A percentile compares a stretch with the other conserved stretches of the same genome.
These are phyloP conservation scores for Paulownia fortunei DNA, from an alignment of 257 asterid species.

Conservation along the genomic window DNA sequence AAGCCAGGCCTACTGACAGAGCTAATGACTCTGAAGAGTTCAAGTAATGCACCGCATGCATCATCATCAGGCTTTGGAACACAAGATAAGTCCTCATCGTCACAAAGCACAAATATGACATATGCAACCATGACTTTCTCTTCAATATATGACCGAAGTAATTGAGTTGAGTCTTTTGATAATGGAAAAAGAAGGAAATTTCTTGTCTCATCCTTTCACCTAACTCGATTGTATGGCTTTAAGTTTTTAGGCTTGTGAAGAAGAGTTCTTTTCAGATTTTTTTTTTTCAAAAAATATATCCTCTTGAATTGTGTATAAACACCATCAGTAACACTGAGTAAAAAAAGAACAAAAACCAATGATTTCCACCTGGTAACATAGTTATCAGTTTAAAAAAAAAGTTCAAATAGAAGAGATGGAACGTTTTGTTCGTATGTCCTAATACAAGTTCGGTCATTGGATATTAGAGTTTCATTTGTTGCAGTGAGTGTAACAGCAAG, in stretches of 20 bases:
- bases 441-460: too few species aligned
- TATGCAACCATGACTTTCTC: constrained; percentile 66
- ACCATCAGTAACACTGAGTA: background rate
- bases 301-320: background rate
- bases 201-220: background rate
- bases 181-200: background rate
- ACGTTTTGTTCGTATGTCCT: background rate
- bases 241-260: background rate
- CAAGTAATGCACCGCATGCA: constrained; percentile 26
- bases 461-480: too few species aligned
- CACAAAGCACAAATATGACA: constrained; percentile 41
- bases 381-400: background rate
- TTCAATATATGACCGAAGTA: constrained; percentile 62
- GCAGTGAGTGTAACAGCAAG: too few species aligned
- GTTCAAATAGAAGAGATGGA: background rate
- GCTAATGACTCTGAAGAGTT: constrained; percentile 37
- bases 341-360: background rate
- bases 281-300: background rate
- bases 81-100: constrained; percentile 47
- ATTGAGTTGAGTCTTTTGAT: constrained; percentile 29
- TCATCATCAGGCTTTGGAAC: constrained; percentile 39
- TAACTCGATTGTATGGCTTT: background rate
- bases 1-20: constrained; percentile 61
- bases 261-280: background rate
- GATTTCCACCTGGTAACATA: background rate